Evolutionary conservation across 2,329 filamentous ascomycete genomes (phyloP), one percentile per base, ranked within the genome.

Genomic region (Monosporascus sp.): DNA sequence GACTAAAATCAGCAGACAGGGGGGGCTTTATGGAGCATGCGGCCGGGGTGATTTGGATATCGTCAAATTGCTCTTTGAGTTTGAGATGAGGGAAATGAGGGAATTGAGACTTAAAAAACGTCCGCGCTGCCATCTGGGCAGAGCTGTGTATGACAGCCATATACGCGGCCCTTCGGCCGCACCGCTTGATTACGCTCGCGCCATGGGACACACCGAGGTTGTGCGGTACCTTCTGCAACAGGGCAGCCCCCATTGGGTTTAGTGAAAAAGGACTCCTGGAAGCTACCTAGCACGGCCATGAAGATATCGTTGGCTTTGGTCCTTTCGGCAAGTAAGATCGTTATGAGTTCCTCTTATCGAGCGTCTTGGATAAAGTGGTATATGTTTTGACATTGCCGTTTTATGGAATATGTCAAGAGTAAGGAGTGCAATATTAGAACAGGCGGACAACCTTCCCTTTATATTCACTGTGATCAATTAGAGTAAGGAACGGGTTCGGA

Each of bases 121-220:
- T 55, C 55, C 3, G 53, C 27, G 37, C 55, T 50, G 7, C 53
- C 53, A 46, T 55, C 55, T 1, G 17, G 51, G 27, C 7, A n/a
- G 27, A n/a, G n/a, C n/a, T n/a, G n/a, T n/a, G 9, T 8, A 19
- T 16, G 20, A n/a, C 14, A 6, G 24, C 6, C 5, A 26, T 26
- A 26, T 26, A 26, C 6, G 5, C 6, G 6, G 2, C 24, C 24
- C 3, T 26, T 7, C 6, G 24, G 6, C 24, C 1, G 24, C 6
- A 26, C 37, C 48, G 4, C 17, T 50, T 26, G 37, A 38, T 27
- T 50, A 50, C 48, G 48, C 48, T 14, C 41, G 48, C 22, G 20
- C 2, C 11, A 26, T 27, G 41, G 37, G 48, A 31, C 48, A 31
- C 41, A 5, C 22, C 41, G 48, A 11, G 5, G 48, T 50, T 41